Conservation (phyloP, 2,329 filamentous ascomycete genomes). For the Fusarium oxysporum region DNA sequence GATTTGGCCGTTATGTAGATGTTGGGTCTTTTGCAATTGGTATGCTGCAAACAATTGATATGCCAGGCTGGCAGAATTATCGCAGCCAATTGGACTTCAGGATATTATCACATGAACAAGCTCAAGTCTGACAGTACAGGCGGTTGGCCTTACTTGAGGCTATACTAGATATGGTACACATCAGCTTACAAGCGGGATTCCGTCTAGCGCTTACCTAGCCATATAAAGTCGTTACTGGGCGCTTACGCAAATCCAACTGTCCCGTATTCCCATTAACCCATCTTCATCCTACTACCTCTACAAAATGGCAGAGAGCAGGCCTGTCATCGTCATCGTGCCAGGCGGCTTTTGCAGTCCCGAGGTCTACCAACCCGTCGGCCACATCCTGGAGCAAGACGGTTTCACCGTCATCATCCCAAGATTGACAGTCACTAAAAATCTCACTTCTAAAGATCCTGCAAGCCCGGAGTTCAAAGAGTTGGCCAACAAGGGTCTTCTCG, state of each 20-base stretch:
- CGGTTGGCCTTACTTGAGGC: too few species aligned
- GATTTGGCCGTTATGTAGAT: too few species aligned
- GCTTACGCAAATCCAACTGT: too few species aligned
- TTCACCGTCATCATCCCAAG: neutral
- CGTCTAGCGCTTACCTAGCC: neutral
- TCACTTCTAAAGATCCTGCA: neutral
- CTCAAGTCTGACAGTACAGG: too few species aligned
- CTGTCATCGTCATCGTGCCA: neutral
- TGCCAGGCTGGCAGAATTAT: too few species aligned
- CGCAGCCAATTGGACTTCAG: too few species aligned
- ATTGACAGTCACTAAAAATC: neutral
- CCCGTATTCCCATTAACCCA: too few species aligned
- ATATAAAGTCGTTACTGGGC: rapidly evolving
- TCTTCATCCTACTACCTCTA: rapidly evolving
- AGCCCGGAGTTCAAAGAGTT: neutral
- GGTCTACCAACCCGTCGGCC: neutral
- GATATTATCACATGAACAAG: too few species aligned
- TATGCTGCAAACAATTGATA: too few species aligned
- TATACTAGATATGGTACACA: neutral
- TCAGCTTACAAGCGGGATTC: neutral
- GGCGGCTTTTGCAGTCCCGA: neutral
- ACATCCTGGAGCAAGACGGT: neutral
- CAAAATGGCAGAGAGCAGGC: neutral
- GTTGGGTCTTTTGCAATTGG: too few species aligned
- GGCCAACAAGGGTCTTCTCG: rapidly evolving